Evolutionary conservation across 108 stramenopile genomes (phyloP).

Genomic region (Aureococcus anophagefferens): DNA sequence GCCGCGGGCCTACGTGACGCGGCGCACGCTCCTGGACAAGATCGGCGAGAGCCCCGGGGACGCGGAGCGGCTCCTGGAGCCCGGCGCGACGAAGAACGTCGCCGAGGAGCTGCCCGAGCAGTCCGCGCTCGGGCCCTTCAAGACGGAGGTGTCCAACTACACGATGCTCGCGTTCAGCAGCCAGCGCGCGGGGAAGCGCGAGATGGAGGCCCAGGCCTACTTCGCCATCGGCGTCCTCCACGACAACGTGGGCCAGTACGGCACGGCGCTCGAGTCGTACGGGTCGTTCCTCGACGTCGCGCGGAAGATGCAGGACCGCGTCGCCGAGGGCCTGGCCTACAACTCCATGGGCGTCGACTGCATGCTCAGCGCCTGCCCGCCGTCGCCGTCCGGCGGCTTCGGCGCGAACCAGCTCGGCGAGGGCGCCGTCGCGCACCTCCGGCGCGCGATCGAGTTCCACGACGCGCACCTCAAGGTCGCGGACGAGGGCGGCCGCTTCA

Average conservation of each 20-base stretch:
- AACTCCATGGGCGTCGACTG: conserved; percentile 45
- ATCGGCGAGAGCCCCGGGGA: background rate
- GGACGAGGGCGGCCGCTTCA: conserved; percentile 27
- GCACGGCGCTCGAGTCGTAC: conserved; percentile 29
- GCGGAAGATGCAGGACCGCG: conserved; percentile 14
- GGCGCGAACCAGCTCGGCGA: background rate
- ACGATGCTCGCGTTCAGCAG: conserved; percentile 30
- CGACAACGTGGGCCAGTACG: conserved; percentile 36
- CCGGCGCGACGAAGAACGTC: background rate
- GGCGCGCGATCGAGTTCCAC: conserved; percentile 25
- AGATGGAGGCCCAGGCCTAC: conserved; percentile 33
- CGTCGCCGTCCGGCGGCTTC: conserved; percentile 6
- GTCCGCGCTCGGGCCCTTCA: conserved; percentile 2
- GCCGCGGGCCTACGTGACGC: conserved; percentile 23
- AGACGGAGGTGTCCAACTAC: conserved; percentile 27
- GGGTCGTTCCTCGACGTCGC: conserved; percentile 33
- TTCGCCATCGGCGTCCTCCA: conserved; percentile 30
- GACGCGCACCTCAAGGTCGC: conserved; percentile 20
- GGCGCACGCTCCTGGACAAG: conserved; percentile 14
- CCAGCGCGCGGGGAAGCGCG: conserved; percentile 29
- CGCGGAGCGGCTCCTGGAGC: background rate
- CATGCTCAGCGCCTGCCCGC: conserved; percentile 31
- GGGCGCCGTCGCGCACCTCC: conserved; percentile 4
- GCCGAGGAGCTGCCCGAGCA: background rate
- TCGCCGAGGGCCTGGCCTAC: conserved; percentile 33